These are phyloP conservation scores for Ciborinia camelliae DNA, from an alignment of 2,329 filamentous ascomycete genomes.

Conservation along the genomic window DNA sequence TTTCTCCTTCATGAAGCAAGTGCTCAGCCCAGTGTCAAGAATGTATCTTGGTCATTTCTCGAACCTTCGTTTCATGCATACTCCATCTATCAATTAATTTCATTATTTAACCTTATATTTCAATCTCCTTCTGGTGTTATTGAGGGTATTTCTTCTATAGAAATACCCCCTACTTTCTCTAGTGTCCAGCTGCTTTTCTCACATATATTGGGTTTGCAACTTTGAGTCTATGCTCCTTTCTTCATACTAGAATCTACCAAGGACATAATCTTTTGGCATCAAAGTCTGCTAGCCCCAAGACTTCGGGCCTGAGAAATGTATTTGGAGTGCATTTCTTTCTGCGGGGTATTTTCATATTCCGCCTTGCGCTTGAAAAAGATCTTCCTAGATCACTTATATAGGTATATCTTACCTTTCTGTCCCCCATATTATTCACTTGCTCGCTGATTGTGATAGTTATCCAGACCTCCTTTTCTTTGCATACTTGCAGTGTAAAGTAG, in stretches of 20 bases:
- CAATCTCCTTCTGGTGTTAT: not conserved
- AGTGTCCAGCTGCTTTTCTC: not conserved
- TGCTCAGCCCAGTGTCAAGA: not conserved
- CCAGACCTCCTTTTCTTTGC: not conserved
- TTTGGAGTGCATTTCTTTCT: not conserved
- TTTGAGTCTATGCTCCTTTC: not conserved
- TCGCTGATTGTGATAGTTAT: conserved; percentile 13
- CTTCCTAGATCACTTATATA: not conserved
- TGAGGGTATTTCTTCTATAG: not conserved
- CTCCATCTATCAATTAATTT: conserved; percentile 10
- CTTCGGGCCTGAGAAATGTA: not conserved
- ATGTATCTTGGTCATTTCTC: not conserved
- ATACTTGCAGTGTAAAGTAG: conserved; percentile 17
- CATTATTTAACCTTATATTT: not conserved
- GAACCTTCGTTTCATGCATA: conserved; percentile 6
- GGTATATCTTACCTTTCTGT: not conserved
- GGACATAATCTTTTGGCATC: not conserved
- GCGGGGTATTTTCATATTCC: conserved; percentile 4
- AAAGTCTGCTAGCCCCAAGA: not conserved
- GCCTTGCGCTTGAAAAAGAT: not conserved
- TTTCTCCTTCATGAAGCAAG: not conserved
- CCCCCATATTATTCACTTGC: not conserved
- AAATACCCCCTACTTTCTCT: not conserved
- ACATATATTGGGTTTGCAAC: not conserved
- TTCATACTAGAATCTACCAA: not conserved